phyloP scores from a whole-genome alignment of 2,329 filamentous ascomycete species.

The Ceratocystis colombiana region DNA sequence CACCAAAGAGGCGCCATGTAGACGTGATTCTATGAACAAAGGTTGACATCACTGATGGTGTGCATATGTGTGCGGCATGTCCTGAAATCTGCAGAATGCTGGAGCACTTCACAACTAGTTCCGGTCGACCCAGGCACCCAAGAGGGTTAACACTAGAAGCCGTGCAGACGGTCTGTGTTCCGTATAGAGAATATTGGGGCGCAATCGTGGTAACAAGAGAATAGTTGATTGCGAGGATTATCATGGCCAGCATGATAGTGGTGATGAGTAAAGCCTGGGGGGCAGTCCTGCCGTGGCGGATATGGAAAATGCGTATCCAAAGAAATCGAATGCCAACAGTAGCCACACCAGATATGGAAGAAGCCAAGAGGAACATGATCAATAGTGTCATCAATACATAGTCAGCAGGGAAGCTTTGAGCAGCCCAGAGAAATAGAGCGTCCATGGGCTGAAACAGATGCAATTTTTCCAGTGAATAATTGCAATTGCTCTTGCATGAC shows the following conservation, averaged over 20 bases:
- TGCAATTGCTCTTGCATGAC: slow-evolving; percentile 78
- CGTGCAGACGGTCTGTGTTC: slow-evolving; percentile 88
- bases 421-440: slow-evolving; percentile 71
- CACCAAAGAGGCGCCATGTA: slow-evolving; percentile 91
- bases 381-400: slow-evolving; percentile 81
- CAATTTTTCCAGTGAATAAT: slow-evolving; percentile 77
- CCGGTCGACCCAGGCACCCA: slow-evolving; percentile 61
- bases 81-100: slow-evolving; percentile 56
- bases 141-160: slow-evolving; percentile 54
- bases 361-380: slow-evolving; percentile 77
- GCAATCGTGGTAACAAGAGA: slow-evolving; percentile 86
- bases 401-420: slow-evolving; percentile 80
- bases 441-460: slow-evolving; percentile 95
- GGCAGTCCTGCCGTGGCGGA: slow-evolving; percentile 76
- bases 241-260: slow-evolving; percentile 81
- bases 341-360: slow-evolving; percentile 77
- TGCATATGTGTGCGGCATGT: slow-evolving; percentile 74
- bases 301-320: slow-evolving; percentile 87
- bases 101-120: slow-evolving; percentile 70
- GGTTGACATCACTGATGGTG: slow-evolving; percentile 79
- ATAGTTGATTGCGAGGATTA: slow-evolving; percentile 87
- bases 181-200: slow-evolving; percentile 88
- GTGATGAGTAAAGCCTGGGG: slow-evolving; percentile 86
- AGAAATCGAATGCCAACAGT: slow-evolving; percentile 88
- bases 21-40: slow-evolving; percentile 87